A percentile compares a stretch with the other conserved stretches of the same genome.
Evolutionary conservation across 2,329 filamentous ascomycete species (phyloP).

Genomic region (Talaromyces islandicus): DNA sequence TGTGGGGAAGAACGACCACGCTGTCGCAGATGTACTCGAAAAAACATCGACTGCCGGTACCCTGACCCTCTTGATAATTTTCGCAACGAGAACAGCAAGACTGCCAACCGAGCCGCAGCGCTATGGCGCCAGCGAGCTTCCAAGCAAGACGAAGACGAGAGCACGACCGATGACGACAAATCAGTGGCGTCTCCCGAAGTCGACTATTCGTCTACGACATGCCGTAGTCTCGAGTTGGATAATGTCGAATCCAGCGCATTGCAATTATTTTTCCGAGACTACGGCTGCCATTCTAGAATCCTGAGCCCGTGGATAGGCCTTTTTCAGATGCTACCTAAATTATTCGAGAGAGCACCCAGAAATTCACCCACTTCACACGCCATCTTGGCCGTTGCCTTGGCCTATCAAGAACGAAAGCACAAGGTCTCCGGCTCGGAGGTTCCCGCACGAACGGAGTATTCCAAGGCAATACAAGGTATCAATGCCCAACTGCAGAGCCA

Average conservation of each 20-base stretch:
- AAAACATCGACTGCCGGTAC: not conserved
- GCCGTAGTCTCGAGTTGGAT: not conserved
- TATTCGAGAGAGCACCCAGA: not conserved
- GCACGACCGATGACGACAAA: not conserved
- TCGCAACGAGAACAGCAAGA: conserved; percentile 1
- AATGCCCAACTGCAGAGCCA: not conserved
- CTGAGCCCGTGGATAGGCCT: not conserved
- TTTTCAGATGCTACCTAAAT: not conserved
- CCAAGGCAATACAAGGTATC: not conserved
- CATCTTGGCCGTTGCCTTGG: not conserved
- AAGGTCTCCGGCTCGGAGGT: not conserved
- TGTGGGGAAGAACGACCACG: not conserved
- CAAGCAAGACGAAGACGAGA: not conserved
- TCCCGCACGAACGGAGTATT: conserved; percentile 2
- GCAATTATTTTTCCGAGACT: not conserved
- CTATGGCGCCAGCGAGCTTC: conserved; percentile 1
- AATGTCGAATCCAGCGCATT: not conserved
- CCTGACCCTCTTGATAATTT: conserved; percentile 4
- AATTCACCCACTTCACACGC: not conserved
- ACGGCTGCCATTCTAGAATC: not conserved
- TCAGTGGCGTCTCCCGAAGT: not conserved
- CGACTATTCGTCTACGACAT: not conserved
- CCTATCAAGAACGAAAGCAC: not conserved
- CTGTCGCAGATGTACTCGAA: not conserved
- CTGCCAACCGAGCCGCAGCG: not conserved